Evolutionary conservation across 2,329 filamentous ascomycete genomes (phyloP), one percentile per base, ranked within the genome.

Genomic region (Zelopaecilomyces penicillatus): DNA sequence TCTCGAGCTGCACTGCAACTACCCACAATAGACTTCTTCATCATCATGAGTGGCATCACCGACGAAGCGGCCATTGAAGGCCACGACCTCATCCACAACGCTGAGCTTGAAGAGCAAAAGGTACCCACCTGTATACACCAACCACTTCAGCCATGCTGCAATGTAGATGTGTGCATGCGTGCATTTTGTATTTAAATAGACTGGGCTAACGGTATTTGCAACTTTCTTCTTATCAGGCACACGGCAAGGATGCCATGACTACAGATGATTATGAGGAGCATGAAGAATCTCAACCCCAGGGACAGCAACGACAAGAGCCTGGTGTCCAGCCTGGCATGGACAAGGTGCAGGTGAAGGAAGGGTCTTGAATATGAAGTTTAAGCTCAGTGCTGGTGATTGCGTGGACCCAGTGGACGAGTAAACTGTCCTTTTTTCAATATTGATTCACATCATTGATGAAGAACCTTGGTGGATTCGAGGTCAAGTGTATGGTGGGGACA

Each of bases 41-140:
- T 12, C 42, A 40, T 34, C n/a, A 48, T 45, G 45, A 44, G 30
- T 26, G 58, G 57, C 19, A 53, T 61, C 37, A 46, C 54, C 0
- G 61, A 63, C 34, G 58, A 63, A 50, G 56, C 53, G 27, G 62
- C 61, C 11, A 42, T 57, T 5, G 61, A 62, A 43, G 46, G 47
- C 5, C 62, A 65, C 38, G 62, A 65, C 12, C 53, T 65, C 37
- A 65, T 65, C 12, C 60, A 64, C 40, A 43, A 54, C 4, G 62
- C 61, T 30, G 62, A 65, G 41, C n/a, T 54, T 1, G 60, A 64
- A 38, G 61, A 64, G 42, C 61, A 64, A 41, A 54, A 52, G 39
- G 44, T 48, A 37, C 8, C 19, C 19, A 19, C 19, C 19, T 19
- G 19, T 3, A 19, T 2, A 19, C 3, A 19, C 19, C 19, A 3